Percentiles rank a stretch among this genome's conserved stretches.
phyloP scores from a whole-genome alignment of 1,284 basidiomycete species.

The Boletus albobrunnescens region DNA sequence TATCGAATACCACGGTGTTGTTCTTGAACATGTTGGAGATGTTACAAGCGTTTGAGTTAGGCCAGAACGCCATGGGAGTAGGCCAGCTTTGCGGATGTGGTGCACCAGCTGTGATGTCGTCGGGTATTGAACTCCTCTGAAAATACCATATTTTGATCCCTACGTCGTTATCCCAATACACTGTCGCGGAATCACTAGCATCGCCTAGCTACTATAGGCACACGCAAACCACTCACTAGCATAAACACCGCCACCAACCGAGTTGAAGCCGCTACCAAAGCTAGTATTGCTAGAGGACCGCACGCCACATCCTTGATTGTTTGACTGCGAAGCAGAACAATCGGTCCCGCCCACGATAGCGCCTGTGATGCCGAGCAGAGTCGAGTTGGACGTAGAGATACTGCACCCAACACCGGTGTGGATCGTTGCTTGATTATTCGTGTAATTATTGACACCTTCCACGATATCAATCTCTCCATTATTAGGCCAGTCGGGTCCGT shows the following conservation, averaged over 20 bases:
- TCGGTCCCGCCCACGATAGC: conserved; percentile 62
- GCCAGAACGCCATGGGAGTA: conserved; percentile 73
- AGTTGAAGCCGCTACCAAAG: conserved; percentile 68
- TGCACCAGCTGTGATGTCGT: conserved; percentile 63
- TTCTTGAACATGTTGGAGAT: conserved; percentile 73
- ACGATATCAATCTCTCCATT: conserved; percentile 84
- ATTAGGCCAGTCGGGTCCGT: conserved; percentile 69
- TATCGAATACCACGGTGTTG: conserved; percentile 78
- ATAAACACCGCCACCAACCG: conserved; percentile 74
- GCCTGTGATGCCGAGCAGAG: conserved; percentile 52
- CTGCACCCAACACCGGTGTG: conserved; percentile 74
- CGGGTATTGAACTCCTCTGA: conserved; percentile 64
- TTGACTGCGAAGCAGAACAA: conserved; percentile 62
- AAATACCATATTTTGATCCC: conserved; percentile 84
- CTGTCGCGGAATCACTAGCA: conserved; percentile 13
- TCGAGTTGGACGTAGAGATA: conserved; percentile 49
- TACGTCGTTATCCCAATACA: conserved; percentile 49
- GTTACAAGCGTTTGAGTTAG: conserved; percentile 60
- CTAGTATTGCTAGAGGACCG: conserved; percentile 48
- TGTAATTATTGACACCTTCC: conserved; percentile 78
- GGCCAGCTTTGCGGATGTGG: conserved; percentile 77
- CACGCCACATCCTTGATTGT: conserved; percentile 71
- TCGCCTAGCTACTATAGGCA: background rate
- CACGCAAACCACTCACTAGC: conserved; percentile 52
- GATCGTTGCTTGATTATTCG: conserved; percentile 75